Base-by-base conservation (phyloP, 176 grass and related monocot genomes). In the Thalia dealbata region DNA sequence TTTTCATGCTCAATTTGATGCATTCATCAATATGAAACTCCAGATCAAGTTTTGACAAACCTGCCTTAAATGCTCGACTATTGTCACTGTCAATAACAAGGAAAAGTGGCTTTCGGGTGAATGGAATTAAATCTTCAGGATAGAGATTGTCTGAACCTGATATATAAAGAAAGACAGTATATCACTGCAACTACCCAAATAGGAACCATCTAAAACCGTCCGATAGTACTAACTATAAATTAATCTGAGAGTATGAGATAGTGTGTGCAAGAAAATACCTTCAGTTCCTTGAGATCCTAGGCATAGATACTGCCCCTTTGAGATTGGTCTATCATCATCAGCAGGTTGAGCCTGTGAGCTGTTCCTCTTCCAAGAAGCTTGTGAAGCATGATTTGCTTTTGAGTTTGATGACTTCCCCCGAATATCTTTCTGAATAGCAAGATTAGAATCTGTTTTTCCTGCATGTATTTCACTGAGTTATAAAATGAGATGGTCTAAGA, bases 51-150 rank as follows among this genome's bases (percentile, higher is more conserved):
- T 91, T 83, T 86, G 81, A 92, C 93, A 97, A 97, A 91, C 85
- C 90, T 93, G 90, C 95, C 90, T 99, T 99, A 88, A 99, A 99
- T 88, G 90, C 88, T 73, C 91, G 85, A 68, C 95, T 95, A 81
- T 85, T 95, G 75, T 95, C 90, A 69, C 95, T 95, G 45, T 99
- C 95, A 21, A 95, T 81, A 78, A 99, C 79, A 79, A 99, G 85
- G 69, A 99, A 95, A 45, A 99, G 87, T 63, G 95, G 90, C 79
- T 79, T 95, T 88, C 90, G 87, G 72, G 95, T 99, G 75, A 99
- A 99, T 48, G 95, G 90, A 85, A 99, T 82, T 59, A 99, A 80
- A 75, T 99, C 90, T 73, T 95, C 95, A 38, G 95, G 90, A 83
- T 83, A 99, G 59, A 99, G 83, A 80, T 88, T 88, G 74, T 99